Percentiles rank a stretch among this genome's conserved stretches.
Conservation (phyloP, 352 stramenopile species). For the Globisporangium nunn region DNA sequence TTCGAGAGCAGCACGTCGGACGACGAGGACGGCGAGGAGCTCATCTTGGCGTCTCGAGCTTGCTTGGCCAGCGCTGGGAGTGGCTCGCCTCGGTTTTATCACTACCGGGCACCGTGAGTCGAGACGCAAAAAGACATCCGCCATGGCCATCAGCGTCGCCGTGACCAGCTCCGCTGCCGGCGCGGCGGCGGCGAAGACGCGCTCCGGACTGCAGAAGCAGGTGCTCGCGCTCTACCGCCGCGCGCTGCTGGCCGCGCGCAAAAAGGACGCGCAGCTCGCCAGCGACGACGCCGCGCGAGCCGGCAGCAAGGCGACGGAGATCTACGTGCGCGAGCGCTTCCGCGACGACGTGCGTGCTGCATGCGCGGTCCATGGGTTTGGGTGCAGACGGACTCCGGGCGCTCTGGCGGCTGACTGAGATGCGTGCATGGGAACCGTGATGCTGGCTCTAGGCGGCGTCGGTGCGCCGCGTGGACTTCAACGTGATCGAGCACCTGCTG, state of each 20-base stretch:
- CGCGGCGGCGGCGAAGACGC: conserved; percentile 9
- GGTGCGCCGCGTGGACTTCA: conserved; percentile 69
- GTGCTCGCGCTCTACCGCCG: conserved; percentile 71
- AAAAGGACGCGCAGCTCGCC: conserved; percentile 38
- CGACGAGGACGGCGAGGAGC: conserved; percentile 5
- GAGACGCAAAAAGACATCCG: too few species aligned
- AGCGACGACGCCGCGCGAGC: conserved; percentile 10
- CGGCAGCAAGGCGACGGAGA: conserved; percentile 17
- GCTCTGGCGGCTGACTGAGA: too few species aligned
- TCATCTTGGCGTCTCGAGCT: neutral
- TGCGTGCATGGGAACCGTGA: neutral
- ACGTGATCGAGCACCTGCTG: conserved; percentile 79
- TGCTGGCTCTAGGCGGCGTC: conserved; percentile 25
- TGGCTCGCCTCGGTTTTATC: neutral
- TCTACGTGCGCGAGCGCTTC: conserved; percentile 74
- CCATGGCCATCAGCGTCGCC: conserved; percentile 3
- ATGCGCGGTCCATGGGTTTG: too few species aligned
- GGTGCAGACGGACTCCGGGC: too few species aligned
- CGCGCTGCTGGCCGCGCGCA: conserved; percentile 40
- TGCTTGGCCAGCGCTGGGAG: too few species aligned
- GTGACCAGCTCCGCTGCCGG: conserved; percentile 17
- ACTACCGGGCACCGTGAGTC: too few species aligned
- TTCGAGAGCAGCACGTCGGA: conserved; percentile 48
- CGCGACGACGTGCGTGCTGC: conserved; percentile 45
- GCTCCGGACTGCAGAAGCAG: conserved; percentile 76